A percentile compares a stretch with the other conserved stretches of the same genome.
These are phyloP conservation scores for Kwoniella bestiolae DNA, from an alignment of 768 basidiomycete species.

Conservation along the genomic window DNA sequence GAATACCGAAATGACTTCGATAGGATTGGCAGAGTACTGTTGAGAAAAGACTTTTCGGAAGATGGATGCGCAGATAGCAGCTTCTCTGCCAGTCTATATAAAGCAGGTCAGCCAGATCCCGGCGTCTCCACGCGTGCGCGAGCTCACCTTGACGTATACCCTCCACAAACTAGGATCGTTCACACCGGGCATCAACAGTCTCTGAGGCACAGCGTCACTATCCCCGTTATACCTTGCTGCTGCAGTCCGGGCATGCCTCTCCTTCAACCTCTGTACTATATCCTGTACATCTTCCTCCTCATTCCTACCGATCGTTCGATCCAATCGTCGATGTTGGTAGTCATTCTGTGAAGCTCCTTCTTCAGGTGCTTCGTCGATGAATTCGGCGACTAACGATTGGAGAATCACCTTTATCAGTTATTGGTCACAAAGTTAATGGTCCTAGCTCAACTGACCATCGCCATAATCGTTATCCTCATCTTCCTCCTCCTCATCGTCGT, in stretches of 20 bases:
- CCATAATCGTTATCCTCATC: conserved; percentile 61
- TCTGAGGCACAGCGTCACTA: conserved; percentile 89
- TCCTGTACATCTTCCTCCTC: conserved; percentile 77
- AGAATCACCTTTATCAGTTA: neutral
- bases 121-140: neutral
- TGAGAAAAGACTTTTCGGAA: conserved; percentile 90
- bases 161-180: conserved; percentile 97
- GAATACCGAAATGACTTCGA: conserved; percentile 90
- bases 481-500: conserved; percentile 95
- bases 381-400: conserved; percentile 51
- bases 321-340: conserved; percentile 61
- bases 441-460: conserved; percentile 47
- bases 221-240: conserved; percentile 76
- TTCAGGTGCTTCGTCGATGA: conserved; percentile 58
- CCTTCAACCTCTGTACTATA: conserved; percentile 78
- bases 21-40: conserved; percentile 74
- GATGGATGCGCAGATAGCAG: conserved; percentile 89
- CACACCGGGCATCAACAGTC: conserved; percentile 92
- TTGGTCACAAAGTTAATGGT: neutral
- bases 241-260: conserved; percentile 69
- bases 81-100: conserved; percentile 80
- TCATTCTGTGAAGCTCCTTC: conserved; percentile 44
- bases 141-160: conserved; percentile 81
- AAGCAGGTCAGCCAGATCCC: neutral
- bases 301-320: conserved; percentile 65